phyloP scores from a whole-genome alignment of 177 flowering plant genomes.

The Telopea speciosissima region DNA sequence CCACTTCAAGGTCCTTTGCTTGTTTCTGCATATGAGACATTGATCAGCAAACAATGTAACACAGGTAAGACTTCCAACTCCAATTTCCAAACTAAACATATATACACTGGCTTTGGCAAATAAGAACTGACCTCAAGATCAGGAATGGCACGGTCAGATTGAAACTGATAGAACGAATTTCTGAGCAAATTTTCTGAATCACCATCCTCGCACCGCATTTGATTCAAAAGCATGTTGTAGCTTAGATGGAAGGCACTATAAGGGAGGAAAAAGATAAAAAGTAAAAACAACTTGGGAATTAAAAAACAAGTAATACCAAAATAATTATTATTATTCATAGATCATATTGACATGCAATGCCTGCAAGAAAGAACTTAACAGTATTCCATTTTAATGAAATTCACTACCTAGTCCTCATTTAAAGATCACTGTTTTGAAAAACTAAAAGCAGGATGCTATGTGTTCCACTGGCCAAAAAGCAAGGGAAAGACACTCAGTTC shows the following conservation, averaged over 20 bases:
- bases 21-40: slow-evolving; percentile 53
- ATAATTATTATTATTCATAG: not conserved
- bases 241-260: slow-evolving; percentile 96
- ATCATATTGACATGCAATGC: not conserved
- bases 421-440: no score
- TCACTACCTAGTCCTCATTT: not conserved
- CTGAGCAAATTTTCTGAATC: slow-evolving; percentile 87
- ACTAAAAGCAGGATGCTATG: no score
- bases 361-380: not conserved
- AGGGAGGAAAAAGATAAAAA: slow-evolving; percentile 5
- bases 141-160: slow-evolving; percentile 92
- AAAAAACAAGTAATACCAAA: not conserved
- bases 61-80: not conserved
- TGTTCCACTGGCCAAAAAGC: no score
- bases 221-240: slow-evolving; percentile 96
- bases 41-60: not conserved
- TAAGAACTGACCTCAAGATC: slow-evolving; percentile 74
- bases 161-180: slow-evolving; percentile 94
- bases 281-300: not conserved
- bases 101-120: not conserved
- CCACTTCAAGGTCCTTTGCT: slow-evolving; percentile 70
- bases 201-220: slow-evolving; percentile 90
- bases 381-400: not conserved
- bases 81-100: not conserved
- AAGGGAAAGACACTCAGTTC: no score